Percentiles rank a stretch among this genome's conserved stretches.
phyloP scores from a whole-genome alignment of 2,329 filamentous ascomycete species.

The Cladosporium sp. region DNA sequence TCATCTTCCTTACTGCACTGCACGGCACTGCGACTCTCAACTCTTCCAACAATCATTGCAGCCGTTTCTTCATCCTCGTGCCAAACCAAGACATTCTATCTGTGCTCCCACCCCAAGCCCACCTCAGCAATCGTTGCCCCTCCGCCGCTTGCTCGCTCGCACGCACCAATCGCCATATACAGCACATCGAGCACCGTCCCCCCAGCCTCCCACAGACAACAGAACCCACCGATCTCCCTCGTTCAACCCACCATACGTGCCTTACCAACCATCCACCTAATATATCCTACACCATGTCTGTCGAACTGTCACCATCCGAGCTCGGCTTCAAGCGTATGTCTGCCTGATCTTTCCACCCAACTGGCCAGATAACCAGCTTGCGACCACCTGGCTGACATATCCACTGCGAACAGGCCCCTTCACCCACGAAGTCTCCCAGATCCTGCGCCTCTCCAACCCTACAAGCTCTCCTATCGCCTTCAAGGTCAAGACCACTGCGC shows the following conservation, averaged over 20 bases:
- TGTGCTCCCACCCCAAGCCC: background rate
- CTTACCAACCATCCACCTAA: slow-evolving; percentile 10
- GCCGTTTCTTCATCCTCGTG: background rate
- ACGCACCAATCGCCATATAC: slow-evolving; percentile 14
- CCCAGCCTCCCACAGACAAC: background rate
- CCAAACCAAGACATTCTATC: background rate
- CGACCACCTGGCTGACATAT: slow-evolving; percentile 11
- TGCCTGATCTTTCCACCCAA: background rate
- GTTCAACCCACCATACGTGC: slow-evolving; percentile 4
- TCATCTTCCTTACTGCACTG: background rate
- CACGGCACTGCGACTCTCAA: background rate
- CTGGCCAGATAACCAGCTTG: slow-evolving; percentile 15
- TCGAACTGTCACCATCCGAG: slow-evolving; percentile 89
- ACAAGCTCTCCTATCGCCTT: slow-evolving; percentile 63
- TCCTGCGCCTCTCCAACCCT: slow-evolving; percentile 60
- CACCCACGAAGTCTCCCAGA: slow-evolving; percentile 64
- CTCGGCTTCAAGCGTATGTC: slow-evolving; percentile 88
- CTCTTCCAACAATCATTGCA: background rate
- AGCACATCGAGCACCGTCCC: background rate
- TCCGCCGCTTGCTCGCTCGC: slow-evolving; percentile 13
- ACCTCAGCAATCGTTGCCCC: slow-evolving; percentile 9
- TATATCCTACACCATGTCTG: slow-evolving; percentile 69
- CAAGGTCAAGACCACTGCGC: slow-evolving; percentile 96
- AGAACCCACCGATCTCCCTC: background rate
- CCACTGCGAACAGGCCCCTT: slow-evolving; percentile 56